Percentiles rank a stretch among this genome's conserved stretches.
phyloP scores from a whole-genome alignment of 2,329 filamentous ascomycete species.

The Penicillium occitanis region DNA sequence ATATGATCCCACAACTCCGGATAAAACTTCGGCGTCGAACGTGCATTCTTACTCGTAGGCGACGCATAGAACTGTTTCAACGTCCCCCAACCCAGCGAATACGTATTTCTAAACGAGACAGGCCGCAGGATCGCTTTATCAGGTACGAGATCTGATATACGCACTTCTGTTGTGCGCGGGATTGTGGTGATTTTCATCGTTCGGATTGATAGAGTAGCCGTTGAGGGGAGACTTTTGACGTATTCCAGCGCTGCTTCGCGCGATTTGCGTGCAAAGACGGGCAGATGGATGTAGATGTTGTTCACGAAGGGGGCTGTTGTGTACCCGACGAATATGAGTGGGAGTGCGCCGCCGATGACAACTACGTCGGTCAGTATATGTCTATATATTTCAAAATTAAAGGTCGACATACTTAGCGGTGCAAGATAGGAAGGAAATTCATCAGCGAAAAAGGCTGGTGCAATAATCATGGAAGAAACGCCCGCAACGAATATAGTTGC shows the following conservation, averaged over 20 bases:
- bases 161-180: conserved; percentile 43
- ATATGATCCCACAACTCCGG: conserved; percentile 47
- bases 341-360: conserved; percentile 60
- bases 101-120: conserved; percentile 42
- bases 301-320: conserved; percentile 70
- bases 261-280: conserved; percentile 63
- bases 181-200: conserved; percentile 49
- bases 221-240: conserved; percentile 45
- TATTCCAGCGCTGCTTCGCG: conserved; percentile 48
- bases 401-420: conserved; percentile 38
- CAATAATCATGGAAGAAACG: conserved; percentile 64
- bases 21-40: conserved; percentile 40
- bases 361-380: conserved; percentile 44
- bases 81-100: conserved; percentile 40
- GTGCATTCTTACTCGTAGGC: conserved; percentile 40
- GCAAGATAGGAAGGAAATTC: conserved; percentile 46
- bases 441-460: conserved; percentile 56
- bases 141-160: conserved; percentile 42
- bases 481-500: conserved; percentile 68
- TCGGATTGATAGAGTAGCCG: conserved; percentile 45
- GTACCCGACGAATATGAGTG: conserved; percentile 64
- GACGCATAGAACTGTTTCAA: conserved; percentile 42
- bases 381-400: neutral
- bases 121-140: conserved; percentile 39
- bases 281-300: conserved; percentile 68